Percentiles rank a stretch among this genome's conserved stretches.
Conservation (phyloP, 352 stramenopile species). For the Pelagophyceae sp. region DNA sequence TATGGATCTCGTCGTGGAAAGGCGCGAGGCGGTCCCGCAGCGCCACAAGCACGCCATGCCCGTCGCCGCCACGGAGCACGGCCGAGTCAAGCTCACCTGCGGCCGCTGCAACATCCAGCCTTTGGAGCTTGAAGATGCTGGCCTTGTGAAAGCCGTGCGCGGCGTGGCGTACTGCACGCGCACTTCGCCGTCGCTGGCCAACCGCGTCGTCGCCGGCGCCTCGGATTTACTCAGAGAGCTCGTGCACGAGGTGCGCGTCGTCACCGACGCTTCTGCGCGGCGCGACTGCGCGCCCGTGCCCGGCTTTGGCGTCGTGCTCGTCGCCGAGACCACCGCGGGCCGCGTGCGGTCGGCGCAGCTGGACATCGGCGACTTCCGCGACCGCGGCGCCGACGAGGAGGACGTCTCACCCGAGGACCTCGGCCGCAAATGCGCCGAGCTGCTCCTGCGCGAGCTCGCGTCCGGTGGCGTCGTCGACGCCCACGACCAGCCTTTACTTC, state of each 20-base stretch:
- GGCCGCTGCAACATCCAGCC: slow-evolving; percentile 46
- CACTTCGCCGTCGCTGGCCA: slow-evolving; percentile 90
- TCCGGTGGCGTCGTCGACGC: slow-evolving; percentile 72
- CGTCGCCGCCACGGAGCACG: background rate
- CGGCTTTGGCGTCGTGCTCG: slow-evolving; percentile 79
- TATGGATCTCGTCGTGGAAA: slow-evolving; percentile 32
- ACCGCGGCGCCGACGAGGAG: slow-evolving; percentile 6
- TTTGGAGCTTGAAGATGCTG: slow-evolving; percentile 87
- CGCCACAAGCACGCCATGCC: background rate
- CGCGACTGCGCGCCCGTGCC: slow-evolving; percentile 54
- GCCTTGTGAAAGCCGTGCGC: slow-evolving; percentile 95
- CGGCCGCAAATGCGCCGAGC: slow-evolving; percentile 74
- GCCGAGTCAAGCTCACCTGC: background rate
- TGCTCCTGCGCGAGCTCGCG: slow-evolving; percentile 92
- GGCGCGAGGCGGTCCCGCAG: slow-evolving; percentile 46
- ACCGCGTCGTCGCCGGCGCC: slow-evolving; percentile 89
- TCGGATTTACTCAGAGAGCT: slow-evolving; percentile 92
- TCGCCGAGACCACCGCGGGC: slow-evolving; percentile 94
- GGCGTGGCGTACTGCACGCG: slow-evolving; percentile 89
- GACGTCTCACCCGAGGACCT: slow-evolving; percentile 88
- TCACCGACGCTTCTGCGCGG: slow-evolving; percentile 78
- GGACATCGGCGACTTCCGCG: slow-evolving; percentile 41
- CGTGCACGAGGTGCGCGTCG: slow-evolving; percentile 98
- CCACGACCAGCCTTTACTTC: slow-evolving; percentile 81
- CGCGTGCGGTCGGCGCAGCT: slow-evolving; percentile 82